Evolutionary conservation across 1,139 yeast species (phyloP).

Genomic region (Barnettozyma hawaiiensis): DNA sequence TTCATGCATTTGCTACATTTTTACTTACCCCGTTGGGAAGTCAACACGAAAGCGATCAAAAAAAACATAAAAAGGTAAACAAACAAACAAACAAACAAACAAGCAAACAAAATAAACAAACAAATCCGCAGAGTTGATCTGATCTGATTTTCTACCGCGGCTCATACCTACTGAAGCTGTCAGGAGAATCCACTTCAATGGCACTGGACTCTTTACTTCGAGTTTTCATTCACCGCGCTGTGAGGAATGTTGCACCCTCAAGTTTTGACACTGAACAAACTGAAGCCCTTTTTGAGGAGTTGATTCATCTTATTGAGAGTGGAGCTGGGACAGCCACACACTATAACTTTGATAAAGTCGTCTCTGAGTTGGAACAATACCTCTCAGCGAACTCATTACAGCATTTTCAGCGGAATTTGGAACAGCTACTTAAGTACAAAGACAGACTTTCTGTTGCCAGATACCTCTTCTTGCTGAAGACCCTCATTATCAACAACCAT

Average conservation of each 20-base stretch:
- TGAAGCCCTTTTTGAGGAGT: constrained; percentile 29
- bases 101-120: background rate
- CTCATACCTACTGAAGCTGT: background rate
- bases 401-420: constrained; percentile 32
- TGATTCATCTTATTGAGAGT: constrained; percentile 12
- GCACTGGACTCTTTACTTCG: constrained; percentile 7
- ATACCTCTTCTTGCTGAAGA: constrained; percentile 35
- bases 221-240: constrained; percentile 36
- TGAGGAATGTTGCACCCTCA: constrained; percentile 28
- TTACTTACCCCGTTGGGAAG: background rate
- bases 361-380: constrained; percentile 23
- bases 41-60: constrained; percentile 1
- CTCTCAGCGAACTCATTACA: constrained; percentile 24
- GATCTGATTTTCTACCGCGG: too few species aligned
- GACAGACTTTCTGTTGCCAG: constrained; percentile 34
- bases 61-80: constrained; percentile 3
- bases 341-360: constrained; percentile 7
- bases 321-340: constrained; percentile 4
- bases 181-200: constrained; percentile 1
- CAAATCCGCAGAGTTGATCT: too few species aligned
- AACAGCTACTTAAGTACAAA: constrained; percentile 30
- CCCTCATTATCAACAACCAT: constrained; percentile 15
- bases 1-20: background rate
- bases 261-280: constrained; percentile 24
- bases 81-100: background rate